Evolutionary conservation across 495 filamentous ascomycete species (phyloP), one percentile per base, ranked within the genome.

Genomic region (Jackrogersella multiformis): DNA sequence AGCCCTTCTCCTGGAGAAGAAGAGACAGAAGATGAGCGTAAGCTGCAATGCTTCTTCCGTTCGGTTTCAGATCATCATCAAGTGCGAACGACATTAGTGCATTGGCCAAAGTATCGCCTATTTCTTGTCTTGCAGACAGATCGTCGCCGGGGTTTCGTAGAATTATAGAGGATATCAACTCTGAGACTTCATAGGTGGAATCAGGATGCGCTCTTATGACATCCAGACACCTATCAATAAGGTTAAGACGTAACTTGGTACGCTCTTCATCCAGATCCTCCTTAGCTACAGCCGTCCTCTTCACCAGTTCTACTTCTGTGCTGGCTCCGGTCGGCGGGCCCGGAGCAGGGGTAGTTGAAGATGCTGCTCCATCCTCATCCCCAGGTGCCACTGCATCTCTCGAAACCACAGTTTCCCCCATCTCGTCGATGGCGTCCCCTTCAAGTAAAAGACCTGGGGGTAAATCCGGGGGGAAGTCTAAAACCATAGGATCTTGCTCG

Each of bases 11-110:
- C 68, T 95, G 92, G 20, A 98, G 85, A 45, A 97, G 87, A 53
- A 99, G 79, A 2, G 92, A 94, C 9, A 99, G 81, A 35, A 99
- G 86, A 77, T 99, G 94, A 9, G 95, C 93, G 76, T 94, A 97
- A 0, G 96, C 91, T 16, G 94, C 90, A 62, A 98, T 91, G 51
- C 76, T 77, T 54, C 66, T 69, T 9, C 78, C 78, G 34, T 77
- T 80, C 4, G 69, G 61, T 70, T 94, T 96, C 72, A 94, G 90
- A 10, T 90, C 92, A 46, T 94, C 89, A 38, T 94, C 90, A 64
- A 85, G 82, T 39, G 86, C 79, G 55, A 97, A 83, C 3, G 96
- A 98, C 73, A 95, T 89, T 13, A 99, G 83, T 4, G 93, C 97
- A 63, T 92, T 88, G 2, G 94, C 87, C 51, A 99, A 83, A 3